Conservation (phyloP, 2,329 filamentous ascomycete species). For the Thermoascus crustaceus region DNA sequence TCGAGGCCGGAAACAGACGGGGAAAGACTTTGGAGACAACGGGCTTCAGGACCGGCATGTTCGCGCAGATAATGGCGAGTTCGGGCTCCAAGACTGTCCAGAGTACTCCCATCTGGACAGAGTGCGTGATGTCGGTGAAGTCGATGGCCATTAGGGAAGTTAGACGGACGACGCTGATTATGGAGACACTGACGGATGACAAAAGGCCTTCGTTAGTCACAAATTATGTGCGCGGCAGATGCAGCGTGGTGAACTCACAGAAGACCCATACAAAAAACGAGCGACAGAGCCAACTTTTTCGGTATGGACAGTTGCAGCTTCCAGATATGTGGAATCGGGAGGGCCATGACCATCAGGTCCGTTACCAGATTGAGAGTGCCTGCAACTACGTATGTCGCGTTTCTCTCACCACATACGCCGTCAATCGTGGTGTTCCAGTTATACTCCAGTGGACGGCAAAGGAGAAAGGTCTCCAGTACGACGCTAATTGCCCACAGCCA, state of each 20-base stretch:
- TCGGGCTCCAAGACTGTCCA: neutral
- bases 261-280: slow-evolving; percentile 3
- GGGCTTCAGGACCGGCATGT: slow-evolving; percentile 1
- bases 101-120: neutral
- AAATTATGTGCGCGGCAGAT: neutral
- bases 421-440: slow-evolving; percentile 6
- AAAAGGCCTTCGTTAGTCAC: neutral
- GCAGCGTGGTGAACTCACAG: neutral
- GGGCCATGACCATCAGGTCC: slow-evolving; percentile 1
- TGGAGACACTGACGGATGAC: neutral
- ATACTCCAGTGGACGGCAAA: slow-evolving; percentile 7
- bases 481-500: slow-evolving; percentile 3
- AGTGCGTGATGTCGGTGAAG: neutral
- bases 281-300: slow-evolving; percentile 1
- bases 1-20: neutral
- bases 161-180: slow-evolving; percentile 2
- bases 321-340: slow-evolving; percentile 4
- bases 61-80: slow-evolving; percentile 1
- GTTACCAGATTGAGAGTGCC: slow-evolving; percentile 6
- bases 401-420: slow-evolving; percentile 1
- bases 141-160: slow-evolving; percentile 1
- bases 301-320: neutral
- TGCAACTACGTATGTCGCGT: neutral
- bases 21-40: neutral
- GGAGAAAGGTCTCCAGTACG: slow-evolving; percentile 2